Conservation (phyloP, 768 basidiomycete species). For the Infundibulicybe gibba region DNA sequence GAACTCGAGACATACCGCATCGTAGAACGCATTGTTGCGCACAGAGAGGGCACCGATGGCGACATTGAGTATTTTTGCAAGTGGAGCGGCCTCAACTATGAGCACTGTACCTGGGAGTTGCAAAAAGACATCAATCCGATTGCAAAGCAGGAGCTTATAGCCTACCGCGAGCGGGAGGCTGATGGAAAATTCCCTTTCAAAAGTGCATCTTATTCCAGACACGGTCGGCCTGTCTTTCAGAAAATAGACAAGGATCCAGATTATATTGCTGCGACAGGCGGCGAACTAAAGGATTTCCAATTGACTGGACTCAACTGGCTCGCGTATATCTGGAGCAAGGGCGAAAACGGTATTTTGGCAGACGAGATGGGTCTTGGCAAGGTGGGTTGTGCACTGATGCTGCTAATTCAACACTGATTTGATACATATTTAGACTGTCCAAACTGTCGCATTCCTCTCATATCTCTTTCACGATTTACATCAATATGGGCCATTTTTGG, state of each 20-base stretch:
- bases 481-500: constrained; percentile 95
- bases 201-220: constrained; percentile 62
- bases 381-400: constrained; percentile 30
- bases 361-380: constrained; percentile 99
- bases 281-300: constrained; percentile 95
- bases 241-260: constrained; percentile 87
- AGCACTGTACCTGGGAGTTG: constrained; percentile 94
- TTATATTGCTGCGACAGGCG: constrained; percentile 76
- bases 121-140: constrained; percentile 76
- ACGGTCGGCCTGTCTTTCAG: constrained; percentile 72
- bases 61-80: constrained; percentile 92
- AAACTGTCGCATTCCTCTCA: constrained; percentile 92
- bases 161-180: constrained; percentile 71
- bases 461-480: constrained; percentile 90
- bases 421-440: constrained; percentile 66
- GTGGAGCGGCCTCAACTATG: constrained; percentile 92
- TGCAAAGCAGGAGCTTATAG: constrained; percentile 75
- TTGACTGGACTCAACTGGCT: constrained; percentile 98
- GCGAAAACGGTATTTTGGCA: constrained; percentile 94
- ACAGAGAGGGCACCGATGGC: constrained; percentile 58
- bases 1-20: constrained; percentile 88
- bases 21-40: constrained; percentile 86
- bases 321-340: constrained; percentile 92
- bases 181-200: constrained; percentile 85
- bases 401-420: constrained; percentile 4